Evolutionary conservation across 1,139 yeast species (phyloP), one percentile per base, ranked within the genome.

Genomic region (Hansenula anomala): DNA sequence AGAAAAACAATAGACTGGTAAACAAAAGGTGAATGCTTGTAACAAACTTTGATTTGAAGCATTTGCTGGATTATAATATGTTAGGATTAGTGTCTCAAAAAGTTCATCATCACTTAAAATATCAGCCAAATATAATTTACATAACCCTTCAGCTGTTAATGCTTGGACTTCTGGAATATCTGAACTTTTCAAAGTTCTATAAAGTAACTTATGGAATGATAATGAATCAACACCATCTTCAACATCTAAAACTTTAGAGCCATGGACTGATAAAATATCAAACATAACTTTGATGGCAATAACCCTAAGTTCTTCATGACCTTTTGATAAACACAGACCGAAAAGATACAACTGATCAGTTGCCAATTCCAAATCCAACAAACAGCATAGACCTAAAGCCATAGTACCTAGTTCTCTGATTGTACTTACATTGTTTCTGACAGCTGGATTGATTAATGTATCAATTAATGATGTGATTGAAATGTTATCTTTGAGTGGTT

Each of bases 1-100:
- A 30, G 96, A 85, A 56, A 78, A 86, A 27, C 95, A 83, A 57
- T 87, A 89, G 1, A 87, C 96, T 0, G 97, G 97, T 28, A 92
- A 71, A 55, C 96, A 89, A 56, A 87, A 89, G 11, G 95, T 79
- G 43, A 90, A 75, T 2, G 87, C 84, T 61, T 92, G 97, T 40
- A 82, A 73, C 46, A 90, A 66, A 15, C 80, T 78, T 43, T 77
- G 81, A 51, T 89, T 88, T 13, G 66, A 61, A 6, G 75, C 61
- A 36, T 83, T 80, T 3, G 66, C 59, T 0, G 90, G 88, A 42
- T 84, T 80, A 61, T 87, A 89, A 54, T 88, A 90, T 1, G 85
- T 75, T 38, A 86, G 62, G 6, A 90, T 64, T 42, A 89, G 66
- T 0, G 86, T 76, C 56, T 83, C 90, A 46, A 89, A 74, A 25